Percentiles rank a stretch among this genome's conserved stretches.
These are phyloP conservation scores for Pseudogymnoascus sp. DNA, from an alignment of 2,329 filamentous ascomycete species.

Conservation along the genomic window DNA sequence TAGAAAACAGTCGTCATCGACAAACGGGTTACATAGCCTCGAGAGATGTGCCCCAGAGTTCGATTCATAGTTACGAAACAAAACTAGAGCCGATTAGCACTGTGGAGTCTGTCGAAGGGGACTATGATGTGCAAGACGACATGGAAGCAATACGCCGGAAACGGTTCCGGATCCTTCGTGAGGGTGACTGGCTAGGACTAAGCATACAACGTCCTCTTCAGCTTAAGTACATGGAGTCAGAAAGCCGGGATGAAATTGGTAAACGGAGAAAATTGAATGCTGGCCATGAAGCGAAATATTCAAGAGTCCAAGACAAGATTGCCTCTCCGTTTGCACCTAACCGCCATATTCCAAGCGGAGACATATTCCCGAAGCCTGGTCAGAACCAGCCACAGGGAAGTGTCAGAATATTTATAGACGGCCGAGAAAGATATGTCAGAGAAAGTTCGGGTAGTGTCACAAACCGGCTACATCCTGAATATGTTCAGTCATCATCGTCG, in stretches of 20 bases:
- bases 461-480: slow-evolving; percentile 11
- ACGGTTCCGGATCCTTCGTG: slow-evolving; percentile 22
- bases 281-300: slow-evolving; percentile 21
- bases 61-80: neutral
- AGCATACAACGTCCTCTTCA: slow-evolving; percentile 20
- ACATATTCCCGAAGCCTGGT: neutral
- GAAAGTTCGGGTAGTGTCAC: slow-evolving; percentile 21
- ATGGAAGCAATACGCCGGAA: slow-evolving; percentile 20
- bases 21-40: neutral
- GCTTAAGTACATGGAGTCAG: slow-evolving; percentile 18
- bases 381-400: neutral
- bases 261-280: slow-evolving; percentile 21
- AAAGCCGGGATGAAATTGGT: slow-evolving; percentile 21
- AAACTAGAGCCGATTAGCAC: neutral
- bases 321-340: slow-evolving; percentile 15
- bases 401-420: slow-evolving; percentile 26
- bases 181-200: slow-evolving; percentile 27
- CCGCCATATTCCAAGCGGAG: neutral
- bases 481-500: slow-evolving; percentile 12
- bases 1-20: neutral
- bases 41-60: neutral
- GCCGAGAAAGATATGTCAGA: slow-evolving; percentile 19
- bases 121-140: slow-evolving; percentile 2
- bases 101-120: neutral
- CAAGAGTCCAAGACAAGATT: slow-evolving; percentile 14